Evolutionary conservation across 257 asterid species (phyloP), one percentile per base, ranked within the genome.

Genomic region (Asclepias syriaca): DNA sequence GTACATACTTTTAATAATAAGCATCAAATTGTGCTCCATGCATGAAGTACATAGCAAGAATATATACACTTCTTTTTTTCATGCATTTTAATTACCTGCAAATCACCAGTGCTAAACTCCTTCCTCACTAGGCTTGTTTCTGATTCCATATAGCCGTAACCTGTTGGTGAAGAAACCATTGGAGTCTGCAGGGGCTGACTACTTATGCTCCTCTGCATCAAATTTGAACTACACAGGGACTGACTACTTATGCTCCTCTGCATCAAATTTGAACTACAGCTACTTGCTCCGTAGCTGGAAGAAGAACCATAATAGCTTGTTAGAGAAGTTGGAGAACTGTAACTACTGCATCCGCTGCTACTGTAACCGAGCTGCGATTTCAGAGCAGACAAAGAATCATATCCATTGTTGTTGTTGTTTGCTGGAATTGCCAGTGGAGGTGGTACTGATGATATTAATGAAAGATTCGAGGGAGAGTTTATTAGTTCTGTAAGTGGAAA

Each of bases 171-270:
- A 13, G 84, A 82, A 68, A 79, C 58, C 39, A 83, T 72, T 3
- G 84, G 83, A 68, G 77, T 34, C 37, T n/a, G n/a, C n/a, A n/a
- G 78, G 12, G 96, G 83, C 78, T 84, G 95, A 70, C 89, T 87
- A 57, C 96, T 91, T 64, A 72, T 78, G 84, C 96, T 87, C 74
- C 94, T 82, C 4, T 75, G 88, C 55, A 90, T 80, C 21, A 81
- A 50, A 58, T 80, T 82, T 1, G 83, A 74, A 34, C 83, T 79
- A 37, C 37, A 34, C n/a, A n/a, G 78, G 12, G 96, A 84, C 78
- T 84, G 95, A 70, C 89, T 87, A 57, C 96, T 91, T 64, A 72
- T 78, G 84, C 96, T 87, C 74, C 94, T 82, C 59, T 85, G 95
- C 9, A 92, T 80, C 21, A 81, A 50, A 58, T 80, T 82, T 1